Base-by-base conservation (phyloP, 2,329 filamentous ascomycete genomes). In the Colletotrichum magnum region DNA sequence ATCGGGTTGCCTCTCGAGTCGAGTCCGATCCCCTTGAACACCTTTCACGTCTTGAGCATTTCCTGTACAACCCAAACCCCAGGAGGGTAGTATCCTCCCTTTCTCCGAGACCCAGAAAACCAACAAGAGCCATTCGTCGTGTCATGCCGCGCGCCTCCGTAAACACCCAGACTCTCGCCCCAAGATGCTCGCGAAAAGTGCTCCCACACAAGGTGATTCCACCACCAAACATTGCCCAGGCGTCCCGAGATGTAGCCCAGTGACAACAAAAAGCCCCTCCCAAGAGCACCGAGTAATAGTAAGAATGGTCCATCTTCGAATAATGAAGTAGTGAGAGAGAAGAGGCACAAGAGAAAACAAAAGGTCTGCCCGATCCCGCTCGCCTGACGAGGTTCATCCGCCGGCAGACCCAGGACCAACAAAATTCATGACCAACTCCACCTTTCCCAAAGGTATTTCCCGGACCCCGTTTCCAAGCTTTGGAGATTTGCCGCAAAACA, bases 371-470 rank as follows among this genome's bases (percentile, higher is more conserved):
- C 47, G 52, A 43, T 62, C 51, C 45, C 32, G 43, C 45, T n/a
- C 51, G 39, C 54, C 21, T 50, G 64, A 61, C 48, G 21, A 59
- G 60, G 60, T 47, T 36, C 47, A 53, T 36, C 64, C 66, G 62
- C 66, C 66, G 59, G 57, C 62, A 61, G 62, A 51, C 62, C 67
- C 51, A 18, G 16, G 32, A 36, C 32, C 32, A 58, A 56, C 51
- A 60, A 69, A 69, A 67, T 52, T 43, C 67, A 77, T 74, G 72
- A 76, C 78, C 75, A 80, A 81, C 79, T 81, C 79, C 78, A 74
- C 76, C 73, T 76, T 75, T 79, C 71, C 64, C 69, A 71, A 56
- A 56, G 61, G 69, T 69, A 72, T 69, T 68, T 70, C 63, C 59
- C 63, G 56, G 62, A 58, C 51, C 74, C 77, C 74, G 68, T 74